phyloP scores from a whole-genome alignment of 805 yeast species.

The Metschnikowia proteae region DNA sequence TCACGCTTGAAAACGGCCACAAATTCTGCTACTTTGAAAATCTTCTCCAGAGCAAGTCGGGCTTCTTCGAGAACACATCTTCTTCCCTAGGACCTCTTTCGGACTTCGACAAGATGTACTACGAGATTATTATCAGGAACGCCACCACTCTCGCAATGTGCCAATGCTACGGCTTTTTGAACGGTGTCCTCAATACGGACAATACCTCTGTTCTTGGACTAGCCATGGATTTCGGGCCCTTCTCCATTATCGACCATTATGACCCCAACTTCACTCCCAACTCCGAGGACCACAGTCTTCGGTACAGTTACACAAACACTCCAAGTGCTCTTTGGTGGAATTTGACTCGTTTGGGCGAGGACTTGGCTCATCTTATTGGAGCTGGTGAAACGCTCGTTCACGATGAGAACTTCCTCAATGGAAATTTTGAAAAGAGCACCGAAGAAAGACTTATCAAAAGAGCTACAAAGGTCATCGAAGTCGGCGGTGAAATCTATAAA shows the following conservation, averaged over 20 bases:
- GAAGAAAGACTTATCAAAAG: constrained; percentile 51
- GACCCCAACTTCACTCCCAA: constrained; percentile 84
- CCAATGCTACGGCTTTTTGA: constrained; percentile 89
- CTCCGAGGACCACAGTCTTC: constrained; percentile 68
- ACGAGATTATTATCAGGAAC: constrained; percentile 68
- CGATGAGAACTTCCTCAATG: constrained; percentile 19
- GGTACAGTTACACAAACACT: constrained; percentile 80
- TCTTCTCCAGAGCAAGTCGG: constrained; percentile 19
- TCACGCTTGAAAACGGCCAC: constrained; percentile 31
- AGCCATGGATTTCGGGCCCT: constrained; percentile 93
- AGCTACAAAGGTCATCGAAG: constrained; percentile 61
- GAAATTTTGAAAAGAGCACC: constrained; percentile 42
- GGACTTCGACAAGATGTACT: constrained; percentile 65
- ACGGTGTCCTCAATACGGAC: constrained; percentile 93
- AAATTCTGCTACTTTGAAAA: constrained; percentile 29
- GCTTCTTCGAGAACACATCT: constrained; percentile 17
- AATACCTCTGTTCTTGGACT: constrained; percentile 87
- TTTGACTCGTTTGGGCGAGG: constrained; percentile 77
- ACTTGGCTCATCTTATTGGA: constrained; percentile 76
- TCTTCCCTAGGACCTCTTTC: constrained; percentile 39
- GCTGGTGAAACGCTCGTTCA: constrained; percentile 54
- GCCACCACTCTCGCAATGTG: constrained; percentile 77
- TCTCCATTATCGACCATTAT: constrained; percentile 82
- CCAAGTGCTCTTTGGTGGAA: constrained; percentile 95
- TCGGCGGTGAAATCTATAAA: constrained; percentile 64